These are phyloP conservation scores for Cladophialophora chaetospira DNA, from an alignment of 2,329 filamentous ascomycete genomes.

Conservation along the genomic window DNA sequence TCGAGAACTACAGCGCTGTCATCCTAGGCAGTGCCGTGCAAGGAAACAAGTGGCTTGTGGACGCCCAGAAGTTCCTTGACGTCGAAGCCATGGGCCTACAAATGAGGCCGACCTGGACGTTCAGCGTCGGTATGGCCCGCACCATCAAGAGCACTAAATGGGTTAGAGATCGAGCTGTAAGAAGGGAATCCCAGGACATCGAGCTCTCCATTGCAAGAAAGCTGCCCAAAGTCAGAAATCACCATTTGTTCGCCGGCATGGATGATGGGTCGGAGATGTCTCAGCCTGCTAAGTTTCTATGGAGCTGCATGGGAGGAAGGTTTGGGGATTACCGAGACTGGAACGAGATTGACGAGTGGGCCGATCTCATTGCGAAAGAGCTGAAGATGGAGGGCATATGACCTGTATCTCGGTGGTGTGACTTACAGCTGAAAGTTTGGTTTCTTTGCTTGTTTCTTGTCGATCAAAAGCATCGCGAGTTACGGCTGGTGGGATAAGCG, in stretches of 20 bases:
- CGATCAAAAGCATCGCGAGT: background rate
- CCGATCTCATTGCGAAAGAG: constrained; percentile 25
- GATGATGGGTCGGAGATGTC: constrained; percentile 18
- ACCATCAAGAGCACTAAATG: constrained; percentile 11
- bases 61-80: constrained; percentile 27
- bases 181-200: constrained; percentile 13
- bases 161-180: constrained; percentile 15
- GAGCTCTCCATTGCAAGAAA: constrained; percentile 12
- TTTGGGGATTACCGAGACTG: constrained; percentile 27
- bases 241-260: constrained; percentile 27
- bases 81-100: constrained; percentile 26
- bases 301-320: constrained; percentile 24
- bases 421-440: too few species aligned
- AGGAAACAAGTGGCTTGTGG: constrained; percentile 19
- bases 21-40: constrained; percentile 28
- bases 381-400: constrained; percentile 16
- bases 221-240: constrained; percentile 24
- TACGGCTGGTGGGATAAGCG: background rate
- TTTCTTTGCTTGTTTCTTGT: background rate
- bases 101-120: constrained; percentile 24
- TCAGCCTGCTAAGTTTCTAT: constrained; percentile 12
- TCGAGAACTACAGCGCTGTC: constrained; percentile 28
- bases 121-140: constrained; percentile 25
- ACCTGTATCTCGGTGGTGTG: too few species aligned
- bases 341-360: constrained; percentile 26